Evolutionary conservation across 208 protist genomes (phyloP), one percentile per base, ranked within the genome.

Genomic region (Angomonas ambiguus): DNA sequence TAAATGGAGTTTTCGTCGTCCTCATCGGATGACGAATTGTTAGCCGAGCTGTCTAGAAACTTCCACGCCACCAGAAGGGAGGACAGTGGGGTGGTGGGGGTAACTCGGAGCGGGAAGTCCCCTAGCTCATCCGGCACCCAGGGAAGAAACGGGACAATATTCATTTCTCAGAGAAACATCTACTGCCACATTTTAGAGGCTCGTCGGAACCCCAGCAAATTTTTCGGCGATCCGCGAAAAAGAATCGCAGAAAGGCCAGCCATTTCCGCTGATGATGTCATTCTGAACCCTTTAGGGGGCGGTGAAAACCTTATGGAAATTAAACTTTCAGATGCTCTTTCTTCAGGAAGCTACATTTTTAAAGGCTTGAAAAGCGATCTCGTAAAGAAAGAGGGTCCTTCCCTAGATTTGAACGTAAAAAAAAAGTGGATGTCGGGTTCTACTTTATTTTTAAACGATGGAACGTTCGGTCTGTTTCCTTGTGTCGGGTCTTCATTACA

Each of bases 1-100:
- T 38, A 8, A 4, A 73, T 90, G 57, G 73, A 83, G 30, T 81
- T 77, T 66, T 90, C 80, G 5, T 87, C 83, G 20, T 87, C 83
- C 3, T 86, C 80, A 24, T 77, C 71, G 13, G 84, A 91, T 58
- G 74, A 79, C n/a, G 84, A 86, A 22, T 73, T 91, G 51, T 65
- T 72, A 61, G 74, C 61, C 5, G 76, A 78, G 53, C 74, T 91
- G 31, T 70, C 48, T 45, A 63, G 72, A 2, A 79, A 87, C 51
- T 64, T 58, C 2, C 75, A 65, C 13, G 67, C 58, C 13, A 49
- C 72, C 22, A 60, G 42, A 2, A 22, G 42, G 18, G 61, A 69
- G 28, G 69, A 87, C 42, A 48, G 73, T 22, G 69, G 71, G 25
- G 78, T 83, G 48, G 67, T 77, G 25, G 62, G 61, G 10, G 64